These are phyloP conservation scores for Periglandula ipomoeae DNA, from an alignment of 2,329 filamentous ascomycete genomes.

Conservation along the genomic window DNA sequence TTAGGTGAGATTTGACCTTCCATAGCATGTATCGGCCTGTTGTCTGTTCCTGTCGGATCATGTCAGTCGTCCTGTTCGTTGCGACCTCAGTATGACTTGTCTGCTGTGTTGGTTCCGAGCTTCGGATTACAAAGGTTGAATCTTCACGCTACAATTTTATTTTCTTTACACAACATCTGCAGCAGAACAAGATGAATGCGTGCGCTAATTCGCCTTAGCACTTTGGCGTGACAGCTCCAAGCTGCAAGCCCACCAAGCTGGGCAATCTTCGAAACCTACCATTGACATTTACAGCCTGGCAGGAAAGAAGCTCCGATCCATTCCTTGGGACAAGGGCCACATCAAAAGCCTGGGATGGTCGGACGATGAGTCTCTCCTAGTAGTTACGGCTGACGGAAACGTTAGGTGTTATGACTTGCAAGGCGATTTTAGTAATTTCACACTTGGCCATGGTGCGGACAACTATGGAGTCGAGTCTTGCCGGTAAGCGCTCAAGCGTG, in stretches of 20 bases:
- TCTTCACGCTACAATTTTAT: too few relatives aligned
- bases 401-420: conserved; percentile 90
- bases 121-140: too few relatives aligned
- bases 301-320: conserved; percentile 75
- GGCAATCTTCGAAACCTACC: conserved; percentile 63
- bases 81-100: too few relatives aligned
- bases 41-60: too few relatives aligned
- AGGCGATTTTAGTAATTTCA: conserved; percentile 91
- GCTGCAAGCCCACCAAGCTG: conserved; percentile 66
- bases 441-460: conserved; percentile 80
- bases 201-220: conserved; percentile 45
- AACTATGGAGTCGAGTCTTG: conserved; percentile 82
- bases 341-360: conserved; percentile 93
- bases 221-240: conserved; percentile 84
- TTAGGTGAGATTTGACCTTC: conserved; percentile 55
- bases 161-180: too few relatives aligned
- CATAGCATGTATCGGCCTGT: too few relatives aligned
- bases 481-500: conserved; percentile 32
- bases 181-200: too few relatives aligned
- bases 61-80: neutral
- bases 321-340: conserved; percentile 83
- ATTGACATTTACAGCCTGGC: conserved; percentile 94
- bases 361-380: conserved; percentile 83
- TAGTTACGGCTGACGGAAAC: conserved; percentile 81
- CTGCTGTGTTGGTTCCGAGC: too few relatives aligned